Evolutionary conservation across 306 rosid genomes (phyloP).

Genomic region (Malus orientalis): DNA sequence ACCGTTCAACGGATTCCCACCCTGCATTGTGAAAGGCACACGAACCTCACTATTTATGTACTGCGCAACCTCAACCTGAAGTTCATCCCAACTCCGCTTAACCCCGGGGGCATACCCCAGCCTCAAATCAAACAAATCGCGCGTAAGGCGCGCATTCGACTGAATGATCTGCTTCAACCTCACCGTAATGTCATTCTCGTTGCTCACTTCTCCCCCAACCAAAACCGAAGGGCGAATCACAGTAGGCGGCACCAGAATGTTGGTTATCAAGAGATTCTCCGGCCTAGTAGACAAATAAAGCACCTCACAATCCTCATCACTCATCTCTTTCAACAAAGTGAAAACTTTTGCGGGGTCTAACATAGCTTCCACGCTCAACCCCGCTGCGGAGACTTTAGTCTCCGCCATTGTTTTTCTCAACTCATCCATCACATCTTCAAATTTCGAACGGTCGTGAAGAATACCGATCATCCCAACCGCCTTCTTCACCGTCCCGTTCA

Average conservation of each 20-base stretch:
- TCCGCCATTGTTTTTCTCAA: constrained; percentile 44
- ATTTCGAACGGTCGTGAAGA: constrained; percentile 51
- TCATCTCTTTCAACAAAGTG: constrained; percentile 58
- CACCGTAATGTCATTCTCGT: constrained; percentile 90
- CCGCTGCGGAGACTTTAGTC: constrained; percentile 33
- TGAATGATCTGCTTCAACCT: constrained; percentile 64
- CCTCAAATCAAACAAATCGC: constrained; percentile 48
- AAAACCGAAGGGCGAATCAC: constrained; percentile 87
- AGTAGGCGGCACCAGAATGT: constrained; percentile 74
- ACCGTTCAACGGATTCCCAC: constrained; percentile 48
- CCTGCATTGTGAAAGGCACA: constrained; percentile 34
- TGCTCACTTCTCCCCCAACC: constrained; percentile 76
- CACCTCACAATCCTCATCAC: constrained; percentile 75
- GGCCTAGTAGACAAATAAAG: constrained; percentile 68
- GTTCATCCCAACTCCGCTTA: constrained; percentile 37
- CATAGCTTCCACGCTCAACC: constrained; percentile 19
- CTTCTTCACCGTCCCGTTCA: constrained; percentile 75
- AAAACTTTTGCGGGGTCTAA: constrained; percentile 51
- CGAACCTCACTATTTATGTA: constrained; percentile 85
- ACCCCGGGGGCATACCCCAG: too few relatives aligned
- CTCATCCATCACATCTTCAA: constrained; percentile 41
- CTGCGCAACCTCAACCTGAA: constrained; percentile 73
- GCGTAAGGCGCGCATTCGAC: constrained; percentile 46
- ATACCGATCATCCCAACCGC: constrained; percentile 29
- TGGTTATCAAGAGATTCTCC: constrained; percentile 59